Conservation (phyloP, 495 filamentous ascomycete genomes). For the Acidomyces sp. region DNA sequence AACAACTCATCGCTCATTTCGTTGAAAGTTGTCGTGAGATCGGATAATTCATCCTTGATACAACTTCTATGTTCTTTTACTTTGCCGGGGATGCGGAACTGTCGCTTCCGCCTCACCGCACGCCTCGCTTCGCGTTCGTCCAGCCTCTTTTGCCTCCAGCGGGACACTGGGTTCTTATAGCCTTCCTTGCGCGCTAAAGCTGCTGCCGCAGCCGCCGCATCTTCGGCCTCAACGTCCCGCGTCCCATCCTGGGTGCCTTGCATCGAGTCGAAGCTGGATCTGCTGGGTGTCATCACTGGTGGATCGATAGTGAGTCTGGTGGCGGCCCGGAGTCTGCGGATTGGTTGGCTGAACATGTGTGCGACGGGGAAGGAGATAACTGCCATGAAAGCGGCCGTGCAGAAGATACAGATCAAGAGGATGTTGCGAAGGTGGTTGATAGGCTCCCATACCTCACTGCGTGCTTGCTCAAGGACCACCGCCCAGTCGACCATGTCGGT, state of each 20-base stretch:
- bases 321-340: conserved; percentile 60
- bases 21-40: conserved; percentile 78
- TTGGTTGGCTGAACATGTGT: conserved; percentile 67
- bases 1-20: conserved; percentile 85
- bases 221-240: conserved; percentile 4
- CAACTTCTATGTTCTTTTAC: conserved; percentile 62
- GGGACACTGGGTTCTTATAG: conserved; percentile 25
- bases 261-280: conserved; percentile 32
- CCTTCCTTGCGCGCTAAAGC: conserved; percentile 34
- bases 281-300: conserved; percentile 38
- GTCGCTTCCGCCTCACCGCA: conserved; percentile 36
- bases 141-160: conserved; percentile 24
- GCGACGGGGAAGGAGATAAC: conserved; percentile 44
- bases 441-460: conserved; percentile 58
- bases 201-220: conserved; percentile 17
- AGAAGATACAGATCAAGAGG: conserved; percentile 72
- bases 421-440: conserved; percentile 61
- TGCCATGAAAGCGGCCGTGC: conserved; percentile 45
- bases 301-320: conserved; percentile 64
- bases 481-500: conserved; percentile 63
- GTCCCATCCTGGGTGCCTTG: neutral
- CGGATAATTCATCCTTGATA: conserved; percentile 76
- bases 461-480: conserved; percentile 63
- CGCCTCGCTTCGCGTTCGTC: conserved; percentile 25
- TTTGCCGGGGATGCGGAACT: conserved; percentile 71